These are phyloP conservation scores for Microcos paniculata DNA, from an alignment of 345 rosid species.

Conservation along the genomic window DNA sequence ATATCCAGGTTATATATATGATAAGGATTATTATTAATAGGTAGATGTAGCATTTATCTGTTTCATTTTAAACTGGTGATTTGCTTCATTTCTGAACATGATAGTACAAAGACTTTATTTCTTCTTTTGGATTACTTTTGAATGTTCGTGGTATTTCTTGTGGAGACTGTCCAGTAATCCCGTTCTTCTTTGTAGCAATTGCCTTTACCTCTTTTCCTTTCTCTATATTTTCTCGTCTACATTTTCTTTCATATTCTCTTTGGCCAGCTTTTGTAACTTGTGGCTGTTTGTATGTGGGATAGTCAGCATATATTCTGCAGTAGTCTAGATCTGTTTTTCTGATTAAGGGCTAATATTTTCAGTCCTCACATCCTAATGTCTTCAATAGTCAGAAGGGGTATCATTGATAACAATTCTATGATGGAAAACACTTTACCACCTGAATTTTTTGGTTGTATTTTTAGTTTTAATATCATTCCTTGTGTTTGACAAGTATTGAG, in stretches of 20 bases:
- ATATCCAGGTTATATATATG: background rate
- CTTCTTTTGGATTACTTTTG: background rate
- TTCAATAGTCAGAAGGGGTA: background rate
- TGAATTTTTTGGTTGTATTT: background rate
- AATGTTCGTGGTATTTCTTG: background rate
- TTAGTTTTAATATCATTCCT: background rate
- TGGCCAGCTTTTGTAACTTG: background rate
- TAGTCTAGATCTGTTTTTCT: background rate
- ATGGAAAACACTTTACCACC: background rate
- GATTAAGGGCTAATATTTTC: background rate
- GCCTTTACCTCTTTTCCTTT: background rate
- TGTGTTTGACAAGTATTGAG: background rate
- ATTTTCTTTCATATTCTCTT: background rate
- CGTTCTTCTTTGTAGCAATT: background rate
- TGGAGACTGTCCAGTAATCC: background rate
- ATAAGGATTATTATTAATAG: background rate
- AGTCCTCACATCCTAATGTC: background rate
- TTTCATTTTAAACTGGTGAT: background rate
- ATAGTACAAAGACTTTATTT: background rate
- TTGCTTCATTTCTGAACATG: background rate
- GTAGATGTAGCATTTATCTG: background rate
- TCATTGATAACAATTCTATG: background rate
- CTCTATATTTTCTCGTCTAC: background rate
- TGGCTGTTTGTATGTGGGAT: background rate
- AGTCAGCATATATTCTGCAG: background rate